Evolutionary conservation across 441 rosid species (phyloP).

Genomic region (Erodium moschatum): DNA sequence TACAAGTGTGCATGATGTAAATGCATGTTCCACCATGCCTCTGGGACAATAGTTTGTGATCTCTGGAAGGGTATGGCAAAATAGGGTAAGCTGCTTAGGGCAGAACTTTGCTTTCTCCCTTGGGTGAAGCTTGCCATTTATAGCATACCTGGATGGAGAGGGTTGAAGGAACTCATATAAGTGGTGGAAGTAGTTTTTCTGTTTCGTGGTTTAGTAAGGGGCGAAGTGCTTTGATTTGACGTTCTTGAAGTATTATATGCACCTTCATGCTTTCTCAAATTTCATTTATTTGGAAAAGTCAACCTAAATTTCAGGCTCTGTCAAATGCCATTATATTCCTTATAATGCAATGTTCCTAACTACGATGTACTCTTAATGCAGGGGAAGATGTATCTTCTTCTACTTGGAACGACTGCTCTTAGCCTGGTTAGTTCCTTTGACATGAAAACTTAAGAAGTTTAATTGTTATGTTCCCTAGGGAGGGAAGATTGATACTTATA

Average conservation of each 20-base stretch:
- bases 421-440: slow-evolving; percentile 25
- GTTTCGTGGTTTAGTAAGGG: too few relatives aligned
- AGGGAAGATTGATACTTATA: background rate
- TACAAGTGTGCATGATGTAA: background rate
- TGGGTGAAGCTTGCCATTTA: too few relatives aligned
- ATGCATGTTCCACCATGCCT: background rate
- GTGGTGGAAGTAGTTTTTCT: too few relatives aligned
- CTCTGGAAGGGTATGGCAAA: background rate
- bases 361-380: slow-evolving; percentile 23
- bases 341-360: too few relatives aligned
- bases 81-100: background rate
- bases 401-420: slow-evolving; percentile 88
- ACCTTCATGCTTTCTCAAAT: too few relatives aligned
- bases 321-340: too few relatives aligned
- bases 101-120: too few relatives aligned
- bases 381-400: slow-evolving; percentile 99
- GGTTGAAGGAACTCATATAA: background rate
- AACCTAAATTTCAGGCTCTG: too few relatives aligned
- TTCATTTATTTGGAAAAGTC: too few relatives aligned
- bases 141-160: background rate
- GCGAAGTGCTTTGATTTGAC: too few relatives aligned
- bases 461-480: background rate
- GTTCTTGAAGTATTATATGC: too few relatives aligned
- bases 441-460: background rate
- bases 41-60: background rate